Percentiles rank a stretch among this genome's conserved stretches.
Evolutionary conservation across 352 stramenopile genomes (phyloP).

Genomic region (Pythium biforme): DNA sequence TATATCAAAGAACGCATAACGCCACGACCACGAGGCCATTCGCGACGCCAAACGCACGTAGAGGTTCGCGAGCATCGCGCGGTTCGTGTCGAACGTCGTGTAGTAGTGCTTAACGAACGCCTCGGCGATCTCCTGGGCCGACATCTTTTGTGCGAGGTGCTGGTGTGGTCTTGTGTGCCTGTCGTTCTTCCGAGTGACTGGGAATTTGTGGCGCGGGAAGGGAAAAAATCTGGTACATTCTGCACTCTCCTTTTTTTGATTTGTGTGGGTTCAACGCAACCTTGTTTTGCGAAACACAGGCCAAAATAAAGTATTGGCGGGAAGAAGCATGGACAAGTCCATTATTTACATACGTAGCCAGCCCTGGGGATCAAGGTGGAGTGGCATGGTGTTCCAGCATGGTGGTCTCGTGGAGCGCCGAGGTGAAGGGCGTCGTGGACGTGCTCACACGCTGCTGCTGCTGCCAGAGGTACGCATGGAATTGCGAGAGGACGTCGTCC

Average conservation of each 20-base stretch:
- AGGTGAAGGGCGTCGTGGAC: slow-evolving; percentile 18
- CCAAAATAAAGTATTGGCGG: not conserved
- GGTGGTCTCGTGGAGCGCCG: slow-evolving; percentile 16
- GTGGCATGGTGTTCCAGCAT: not conserved
- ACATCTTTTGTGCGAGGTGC: slow-evolving; percentile 41
- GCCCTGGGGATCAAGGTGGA: not conserved
- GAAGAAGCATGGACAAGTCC: not conserved
- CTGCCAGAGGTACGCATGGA: slow-evolving; percentile 50
- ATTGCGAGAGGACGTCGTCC: slow-evolving; percentile 42
- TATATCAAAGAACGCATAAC: not conserved
- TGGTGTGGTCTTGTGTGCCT: not conserved
- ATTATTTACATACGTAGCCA: slow-evolving; percentile 13
- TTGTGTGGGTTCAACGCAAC: not conserved
- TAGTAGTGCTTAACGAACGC: slow-evolving; percentile 90
- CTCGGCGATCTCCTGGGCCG: slow-evolving; percentile 79
- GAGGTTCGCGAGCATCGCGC: slow-evolving; percentile 62
- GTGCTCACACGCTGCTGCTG: slow-evolving; percentile 27
- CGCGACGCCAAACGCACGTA: slow-evolving; percentile 55
- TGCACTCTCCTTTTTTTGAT: no score
- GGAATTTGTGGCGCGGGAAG: slow-evolving; percentile 9
- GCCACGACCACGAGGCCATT: not conserved
- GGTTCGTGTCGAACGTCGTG: slow-evolving; percentile 83
- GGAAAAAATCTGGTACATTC: not conserved
- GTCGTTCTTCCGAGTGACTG: not conserved
- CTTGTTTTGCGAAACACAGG: not conserved